Evolutionary conservation across 176 grass and related monocot species (phyloP), one percentile per base, ranked within the genome.

Genomic region (Paspalum vaginatum): DNA sequence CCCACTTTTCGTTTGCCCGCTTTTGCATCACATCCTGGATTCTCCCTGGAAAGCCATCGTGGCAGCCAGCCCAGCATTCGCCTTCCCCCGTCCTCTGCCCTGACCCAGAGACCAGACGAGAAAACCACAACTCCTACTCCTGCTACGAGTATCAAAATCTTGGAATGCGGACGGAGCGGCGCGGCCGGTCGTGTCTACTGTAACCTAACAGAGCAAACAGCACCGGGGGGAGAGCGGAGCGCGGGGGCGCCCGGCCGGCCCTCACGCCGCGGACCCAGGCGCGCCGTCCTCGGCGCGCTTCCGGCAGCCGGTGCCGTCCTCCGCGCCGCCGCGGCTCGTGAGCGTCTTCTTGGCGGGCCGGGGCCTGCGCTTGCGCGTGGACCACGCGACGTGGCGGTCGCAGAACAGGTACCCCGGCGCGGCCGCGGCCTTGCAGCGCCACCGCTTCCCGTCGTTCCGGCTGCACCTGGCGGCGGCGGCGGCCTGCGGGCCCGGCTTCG

Each of bases 361-460:
- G 18, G 76, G 50, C 76, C 61, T 72, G 68, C 76, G 75, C 59
- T 79, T 79, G 75, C 81, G 76, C 22, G 70, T 49, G 4, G 81
- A 85, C 87, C 82, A 84, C 59, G 69, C 42, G 76, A 89, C 25
- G 52, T 89, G 87, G 52, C 62, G 22, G 13, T 75, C 81, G 76
- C 87, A 89, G 76, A 89, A 79, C 6, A 68, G 27, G 70, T 41
- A 47, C 61, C 76, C 87, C 22, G 76, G 81, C 69, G 27, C 81
- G 22, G 76, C 81, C 21, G 76, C 9, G 58, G 17, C 53, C 81
- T 81, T 89, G 81, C 87, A 89, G n/a, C 81, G 81, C 76, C 87
- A 89, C 76, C 77, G 81, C 87, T 84, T 84, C 40, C 87, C 81
- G 52, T 89, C 87, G 81, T 84, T 89, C 70, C 87, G 75, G 80